These are phyloP conservation scores for Xylariales sp. DNA, from an alignment of 2,329 filamentous ascomycete genomes.

Conservation along the genomic window DNA sequence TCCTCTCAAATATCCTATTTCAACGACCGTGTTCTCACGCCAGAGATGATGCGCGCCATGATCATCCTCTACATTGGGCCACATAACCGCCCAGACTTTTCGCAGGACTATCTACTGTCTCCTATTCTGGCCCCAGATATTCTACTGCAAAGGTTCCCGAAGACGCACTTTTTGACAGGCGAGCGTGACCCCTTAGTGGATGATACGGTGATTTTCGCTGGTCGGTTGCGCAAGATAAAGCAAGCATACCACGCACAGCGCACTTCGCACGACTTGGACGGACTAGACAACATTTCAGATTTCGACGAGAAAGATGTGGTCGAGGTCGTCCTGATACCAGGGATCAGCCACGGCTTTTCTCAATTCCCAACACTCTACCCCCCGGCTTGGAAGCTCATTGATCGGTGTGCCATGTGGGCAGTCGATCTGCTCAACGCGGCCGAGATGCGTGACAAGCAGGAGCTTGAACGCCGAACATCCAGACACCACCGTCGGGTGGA, in stretches of 20 bases:
- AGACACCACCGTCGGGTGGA: slow-evolving; percentile 50
- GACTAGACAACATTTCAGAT: slow-evolving; percentile 38
- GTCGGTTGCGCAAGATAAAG: slow-evolving; percentile 77
- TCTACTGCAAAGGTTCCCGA: slow-evolving; percentile 82
- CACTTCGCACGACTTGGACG: slow-evolving; percentile 50
- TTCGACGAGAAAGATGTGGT: slow-evolving; percentile 73
- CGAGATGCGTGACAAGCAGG: slow-evolving; percentile 33
- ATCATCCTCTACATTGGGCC: slow-evolving; percentile 96
- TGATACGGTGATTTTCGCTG: slow-evolving; percentile 94
- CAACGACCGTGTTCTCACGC: slow-evolving; percentile 88
- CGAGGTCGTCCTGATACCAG: slow-evolving; percentile 80
- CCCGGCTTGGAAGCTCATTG: slow-evolving; percentile 84
- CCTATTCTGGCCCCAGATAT: slow-evolving; percentile 85
- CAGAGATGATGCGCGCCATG: slow-evolving; percentile 99
- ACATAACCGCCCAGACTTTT: slow-evolving; percentile 88
- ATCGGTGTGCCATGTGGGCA: slow-evolving; percentile 77
- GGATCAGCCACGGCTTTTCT: slow-evolving; percentile 89
- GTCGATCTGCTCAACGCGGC: slow-evolving; percentile 64
- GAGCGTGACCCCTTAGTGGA: slow-evolving; percentile 94
- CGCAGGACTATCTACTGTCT: slow-evolving; percentile 83
- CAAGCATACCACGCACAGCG: slow-evolving; percentile 44
- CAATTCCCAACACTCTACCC: slow-evolving; percentile 88
- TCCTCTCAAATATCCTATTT: slow-evolving; percentile 98
- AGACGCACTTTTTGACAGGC: slow-evolving; percentile 89
- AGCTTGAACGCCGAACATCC: slow-evolving; percentile 8